Evolutionary conservation across 225 moss, liverwort and hornwort genomes (phyloP), one percentile per base, ranked within the genome.

Genomic region (Marchantia paleacea): DNA sequence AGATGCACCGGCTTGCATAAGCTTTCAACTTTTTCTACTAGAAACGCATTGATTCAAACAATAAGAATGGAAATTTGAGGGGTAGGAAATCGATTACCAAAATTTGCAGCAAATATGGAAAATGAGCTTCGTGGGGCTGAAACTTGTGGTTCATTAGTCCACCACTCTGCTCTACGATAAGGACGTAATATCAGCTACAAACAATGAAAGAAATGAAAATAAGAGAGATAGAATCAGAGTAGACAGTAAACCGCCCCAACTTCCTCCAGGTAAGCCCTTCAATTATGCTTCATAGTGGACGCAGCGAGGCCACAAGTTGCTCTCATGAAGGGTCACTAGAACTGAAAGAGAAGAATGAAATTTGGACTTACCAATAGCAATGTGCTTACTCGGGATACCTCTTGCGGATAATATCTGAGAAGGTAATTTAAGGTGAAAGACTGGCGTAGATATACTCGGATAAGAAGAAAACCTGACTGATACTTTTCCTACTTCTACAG

Each of bases 131-230:
- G 80, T 95, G 91, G 51, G 92, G 95, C 86, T 94, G 95, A 81
- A 99, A 99, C 82, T 94, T 99, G 87, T 91, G 93, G 83, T 92
- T 91, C 99, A 99, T 92, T 62, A 99, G 88, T 28, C 92, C 99
- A 75, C 99, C 99, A 88, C 91, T 88, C 99, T 95, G 94, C 79
- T 76, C 78, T 61, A 83, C 31, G 68, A 58, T 15, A 73, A 66
- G 64, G 39, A 25, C 68, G 10, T 52, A 24, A 55, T 48, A 66
- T 82, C 47, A 80, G 62, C 52, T 12, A 65, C 50, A 15, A 60
- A 58, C 31, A 25, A 28, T 60, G 11, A 15, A 71, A 0, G 11
- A 0, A 50, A 49, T 30, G 0, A 48, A 19, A 5, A 19, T 48
- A 4, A 3, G 31, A 9, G 47, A 70, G 39, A 57, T 22, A 39